Evolutionary conservation across 257 asterid species (phyloP), one percentile per base, ranked within the genome.

Genomic region (Solanum chiquidenum): DNA sequence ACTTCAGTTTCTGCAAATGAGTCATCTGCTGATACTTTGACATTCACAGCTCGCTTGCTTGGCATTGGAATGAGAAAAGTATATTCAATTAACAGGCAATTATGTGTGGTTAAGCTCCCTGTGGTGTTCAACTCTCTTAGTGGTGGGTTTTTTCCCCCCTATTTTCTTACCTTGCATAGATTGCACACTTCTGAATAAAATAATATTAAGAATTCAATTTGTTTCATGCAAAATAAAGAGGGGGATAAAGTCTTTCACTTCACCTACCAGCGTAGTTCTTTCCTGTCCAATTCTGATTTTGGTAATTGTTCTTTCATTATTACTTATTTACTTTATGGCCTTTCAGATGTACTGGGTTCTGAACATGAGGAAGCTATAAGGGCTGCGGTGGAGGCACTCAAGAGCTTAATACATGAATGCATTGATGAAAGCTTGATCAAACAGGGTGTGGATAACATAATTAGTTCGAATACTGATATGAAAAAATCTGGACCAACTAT

Each of bases 41-140:
- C 95, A n/a, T 92, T 92, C 88, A 96, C 95, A 88, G 95, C 95
- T 89, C 98, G 98, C 72, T 91, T 97, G 93, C 91, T 97, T 40
- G 99, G 93, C 88, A 88, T 90, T 87, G 99, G 99, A 86, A 96
- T 97, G 95, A 93, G 86, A 89, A 90, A 90, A 90, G 95, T 97
- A 58, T 94, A 91, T 90, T 90, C 92, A 12, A 91, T 94, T 60
- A 91, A 95, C 91, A 91, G 95, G 91, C 89, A 94, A 86, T 91
- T 93, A 37, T 97, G 99, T 89, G 96, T 95, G 84, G 93, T 91
- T 87, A 96, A 96, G 95, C 98, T 97, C 83, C 98, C 99, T 58
- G 86, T 95, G 46, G 83, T 97, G 35, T 92, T 95, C 90, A 96
- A 49, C 91, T 92, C 94, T 8, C 95, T 97, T 52, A 92, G 92